Base-by-base conservation (phyloP, 2,329 filamentous ascomycete genomes). In the Trichocomaceae sp. region DNA sequence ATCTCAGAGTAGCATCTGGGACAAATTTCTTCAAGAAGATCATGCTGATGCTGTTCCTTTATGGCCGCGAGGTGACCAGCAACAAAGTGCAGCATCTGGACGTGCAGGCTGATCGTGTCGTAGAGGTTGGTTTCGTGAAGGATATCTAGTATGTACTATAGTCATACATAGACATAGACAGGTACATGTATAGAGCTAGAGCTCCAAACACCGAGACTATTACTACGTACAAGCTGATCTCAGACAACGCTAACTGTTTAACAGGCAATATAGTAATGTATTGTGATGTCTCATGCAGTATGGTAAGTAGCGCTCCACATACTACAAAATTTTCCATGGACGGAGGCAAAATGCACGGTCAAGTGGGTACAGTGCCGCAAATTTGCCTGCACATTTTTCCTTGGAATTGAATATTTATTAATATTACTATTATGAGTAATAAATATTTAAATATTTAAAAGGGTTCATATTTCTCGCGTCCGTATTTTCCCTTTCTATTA, bases 111-210 rank as follows among this genome's bases (percentile, higher is more conserved):
- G 72, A 74, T 22, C 63, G 66, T 54, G 45, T 73, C 23, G 66
- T 74, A 37, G 72, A 74, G 57, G 68, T 75, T 48, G 72, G 72
- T 4, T 74, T 73, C 54, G 63, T 74, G 47, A 74, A 73, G 58
- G 65, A 66, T 23, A 63, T 71, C n/a, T 69, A 60, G n/a, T n/a
- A n/a, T n/a, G n/a, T n/a, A n/a, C n/a, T n/a, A n/a, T n/a, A n/a
- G 31, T 33, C 29, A 26, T 26, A 26, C 4, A 33, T 12, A 33
- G 29, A 10, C 12, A 9, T 33, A 33, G 2, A 12, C 12, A 10
- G 10, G 12, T 2, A 12, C 12, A 10, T 2, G 12, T 2, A 9
- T 33, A 33, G 10, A 33, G 29, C 29, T 12, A 33, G 29, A 33
- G 12, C 12, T 9, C 29, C 2, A 12, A 33, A 33, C 8, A 35